These are phyloP conservation scores for Herpetospermum pedunculosum DNA, from an alignment of 306 rosid species.

Conservation along the genomic window DNA sequence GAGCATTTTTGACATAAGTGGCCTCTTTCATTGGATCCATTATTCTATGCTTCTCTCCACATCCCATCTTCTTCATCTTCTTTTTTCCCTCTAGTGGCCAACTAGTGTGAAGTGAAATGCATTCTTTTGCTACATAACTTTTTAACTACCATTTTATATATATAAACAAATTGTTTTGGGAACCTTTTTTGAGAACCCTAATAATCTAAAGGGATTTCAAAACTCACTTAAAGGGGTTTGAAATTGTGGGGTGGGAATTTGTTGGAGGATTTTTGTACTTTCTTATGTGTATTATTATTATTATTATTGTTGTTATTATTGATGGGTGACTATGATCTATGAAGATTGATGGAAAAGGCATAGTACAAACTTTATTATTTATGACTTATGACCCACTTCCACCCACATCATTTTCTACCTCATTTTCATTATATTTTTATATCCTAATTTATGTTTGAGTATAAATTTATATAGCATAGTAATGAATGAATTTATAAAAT, in stretches of 20 bases:
- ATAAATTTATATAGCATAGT: too few species aligned
- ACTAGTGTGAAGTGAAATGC: neutral
- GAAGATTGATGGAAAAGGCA: neutral
- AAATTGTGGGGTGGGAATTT: neutral
- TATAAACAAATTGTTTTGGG: neutral
- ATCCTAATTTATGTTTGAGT: too few species aligned
- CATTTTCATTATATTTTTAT: too few species aligned
- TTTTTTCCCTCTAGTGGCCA: neutral
- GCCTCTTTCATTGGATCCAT: slow-evolving; percentile 2
- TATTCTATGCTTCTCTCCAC: neutral
- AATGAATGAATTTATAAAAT: too few species aligned
- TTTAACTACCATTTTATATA: neutral
- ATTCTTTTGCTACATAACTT: neutral
- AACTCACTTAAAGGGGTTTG: neutral
- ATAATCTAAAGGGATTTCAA: neutral
- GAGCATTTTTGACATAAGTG: neutral
- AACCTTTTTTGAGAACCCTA: neutral
- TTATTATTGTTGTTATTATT: neutral
- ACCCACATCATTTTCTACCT: too few species aligned
- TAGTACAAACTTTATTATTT: neutral
- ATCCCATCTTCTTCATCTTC: neutral
- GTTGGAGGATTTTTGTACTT: neutral
- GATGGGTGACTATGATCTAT: neutral
- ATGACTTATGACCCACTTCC: neutral
- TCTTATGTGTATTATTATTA: neutral